phyloP scores from a whole-genome alignment of 305 asterid species.

The Fraxinus paxiana region DNA sequence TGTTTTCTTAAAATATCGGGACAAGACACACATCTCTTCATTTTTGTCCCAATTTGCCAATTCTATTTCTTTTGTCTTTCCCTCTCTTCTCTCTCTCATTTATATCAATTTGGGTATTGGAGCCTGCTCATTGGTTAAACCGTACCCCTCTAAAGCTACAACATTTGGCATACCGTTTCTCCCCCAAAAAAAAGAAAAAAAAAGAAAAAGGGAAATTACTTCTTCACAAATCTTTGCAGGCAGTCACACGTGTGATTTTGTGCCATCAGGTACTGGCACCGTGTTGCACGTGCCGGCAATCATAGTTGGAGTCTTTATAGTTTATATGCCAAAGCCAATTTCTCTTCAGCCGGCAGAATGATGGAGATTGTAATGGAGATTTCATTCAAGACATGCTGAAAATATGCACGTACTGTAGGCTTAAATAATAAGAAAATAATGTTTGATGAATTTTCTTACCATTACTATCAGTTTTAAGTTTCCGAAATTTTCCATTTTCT shows the following conservation, averaged over 20 bases:
- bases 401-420: not conserved
- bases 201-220: not conserved
- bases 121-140: not conserved
- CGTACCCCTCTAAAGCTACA: not conserved
- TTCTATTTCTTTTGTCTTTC: not conserved
- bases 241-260: not conserved
- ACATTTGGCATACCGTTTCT: not conserved
- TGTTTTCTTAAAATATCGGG: not conserved
- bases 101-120: not conserved
- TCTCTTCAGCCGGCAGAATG: not conserved
- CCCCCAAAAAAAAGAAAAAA: not conserved
- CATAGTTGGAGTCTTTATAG: not conserved
- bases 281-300: not conserved
- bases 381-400: not conserved
- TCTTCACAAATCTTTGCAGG: not conserved
- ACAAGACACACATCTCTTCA: not conserved
- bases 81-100: not conserved
- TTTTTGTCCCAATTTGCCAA: not conserved
- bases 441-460: not conserved
- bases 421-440: not conserved
- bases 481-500: not conserved
- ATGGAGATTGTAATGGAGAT: not conserved
- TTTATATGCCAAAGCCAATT: not conserved
- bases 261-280: not conserved
- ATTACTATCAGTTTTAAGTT: not conserved